Evolutionary conservation across 1,284 basidiomycete species (phyloP).

Genomic region (Porodaedalea pini): DNA sequence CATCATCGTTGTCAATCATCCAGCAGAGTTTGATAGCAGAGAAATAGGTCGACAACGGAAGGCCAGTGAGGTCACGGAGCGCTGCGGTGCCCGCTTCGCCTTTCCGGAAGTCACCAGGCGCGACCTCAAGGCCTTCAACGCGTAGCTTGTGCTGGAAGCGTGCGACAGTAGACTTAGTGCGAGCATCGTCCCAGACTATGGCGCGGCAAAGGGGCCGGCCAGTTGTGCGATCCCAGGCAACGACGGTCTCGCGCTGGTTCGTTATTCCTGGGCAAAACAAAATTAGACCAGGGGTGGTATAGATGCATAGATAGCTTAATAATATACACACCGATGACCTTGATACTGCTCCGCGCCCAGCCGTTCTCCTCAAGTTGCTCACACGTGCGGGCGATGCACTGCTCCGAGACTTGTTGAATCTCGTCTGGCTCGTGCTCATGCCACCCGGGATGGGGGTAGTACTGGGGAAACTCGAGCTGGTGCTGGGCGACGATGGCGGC

Average conservation of each 20-base stretch:
- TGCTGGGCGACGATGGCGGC: constrained; percentile 86
- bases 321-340: constrained; percentile 76
- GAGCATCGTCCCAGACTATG: constrained; percentile 95
- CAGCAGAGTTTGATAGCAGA: constrained; percentile 94
- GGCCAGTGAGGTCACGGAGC: constrained; percentile 75
- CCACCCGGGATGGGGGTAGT: constrained; percentile 93
- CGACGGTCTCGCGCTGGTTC: constrained; percentile 95
- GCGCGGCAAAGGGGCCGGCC: constrained; percentile 86
- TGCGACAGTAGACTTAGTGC: constrained; percentile 82
- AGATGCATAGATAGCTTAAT: constrained; percentile 21
- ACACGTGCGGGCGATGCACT: constrained; percentile 75
- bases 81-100: constrained; percentile 67
- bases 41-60: constrained; percentile 96
- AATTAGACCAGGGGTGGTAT: neutral
- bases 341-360: constrained; percentile 76
- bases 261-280: constrained; percentile 71
- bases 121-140: constrained; percentile 72
- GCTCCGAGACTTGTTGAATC: constrained; percentile 74
- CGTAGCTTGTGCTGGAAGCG: constrained; percentile 74
- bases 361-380: constrained; percentile 73
- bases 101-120: constrained; percentile 61
- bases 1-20: constrained; percentile 91
- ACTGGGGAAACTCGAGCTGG: constrained; percentile 89
- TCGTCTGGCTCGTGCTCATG: constrained; percentile 93
- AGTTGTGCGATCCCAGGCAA: constrained; percentile 89